Base-by-base conservation (phyloP, 1,139 yeast species). In the Groenewaldozyma sp. region DNA sequence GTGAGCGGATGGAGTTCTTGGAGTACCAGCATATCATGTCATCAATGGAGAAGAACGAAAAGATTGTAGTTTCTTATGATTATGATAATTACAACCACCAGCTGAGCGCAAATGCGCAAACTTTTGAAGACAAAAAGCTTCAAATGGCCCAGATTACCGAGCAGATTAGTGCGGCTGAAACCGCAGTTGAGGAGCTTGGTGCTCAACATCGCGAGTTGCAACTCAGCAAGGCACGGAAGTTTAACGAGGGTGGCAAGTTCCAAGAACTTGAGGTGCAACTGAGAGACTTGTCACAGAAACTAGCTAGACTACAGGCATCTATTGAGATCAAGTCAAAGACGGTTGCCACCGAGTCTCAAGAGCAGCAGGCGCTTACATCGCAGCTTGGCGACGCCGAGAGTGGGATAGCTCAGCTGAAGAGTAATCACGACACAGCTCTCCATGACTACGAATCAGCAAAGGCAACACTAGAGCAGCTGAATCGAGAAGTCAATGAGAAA, bases 21-120 rank as follows among this genome's bases (percentile, higher is more conserved):
- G 97, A 88, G 54, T 88, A 71, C 58, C 96, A 91, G 62, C 87
- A 83, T 49, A 75, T 82, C 9, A 91, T 83, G 53, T 70, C 82
- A 7, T 91, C 86, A 51, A 67, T 83, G 46, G 97, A 91, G 59
- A 77, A 80, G 35, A 63, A 81, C 28, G 70, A 82, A 10, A 72
- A 83, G 51, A 71, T 87, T 1, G 81, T 86, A 3, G 78, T 79
- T 31, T 93, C 95, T 3, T 80, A 82, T 56, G 91, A 82, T 51
- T 88, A 76, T 55, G 59, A 70, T 17, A 58, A 60, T 46, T 66
- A 73, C 10, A 37, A 49, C 3, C 64, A 65, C 28, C 55, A 57
- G 9, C 51, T 59, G 13, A 51, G 53, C 4, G 39, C 52, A 6
- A 59, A 58, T 38, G 49, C 49, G 9, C 17, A 20, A 13, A 40